Evolutionary conservation across 192 early-diverging fungal genomes (phyloP).

Genomic region (Phlyctochytrium planicorne): DNA sequence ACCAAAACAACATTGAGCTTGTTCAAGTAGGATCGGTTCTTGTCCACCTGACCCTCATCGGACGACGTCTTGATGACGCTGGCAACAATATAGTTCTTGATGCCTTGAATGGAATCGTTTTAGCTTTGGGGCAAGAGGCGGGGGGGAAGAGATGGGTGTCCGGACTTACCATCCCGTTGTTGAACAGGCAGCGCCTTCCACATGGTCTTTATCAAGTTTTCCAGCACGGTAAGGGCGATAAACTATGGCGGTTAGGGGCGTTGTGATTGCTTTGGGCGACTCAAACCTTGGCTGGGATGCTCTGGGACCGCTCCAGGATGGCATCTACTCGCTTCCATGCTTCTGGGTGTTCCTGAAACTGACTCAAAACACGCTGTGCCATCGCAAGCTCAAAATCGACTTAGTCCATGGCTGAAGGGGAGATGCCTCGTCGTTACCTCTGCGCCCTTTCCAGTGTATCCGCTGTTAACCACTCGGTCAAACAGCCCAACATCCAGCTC

Average conservation of each 20-base stretch:
- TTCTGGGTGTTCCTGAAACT: constrained; percentile 94
- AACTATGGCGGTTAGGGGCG: constrained; percentile 54
- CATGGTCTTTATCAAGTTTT: constrained; percentile 92
- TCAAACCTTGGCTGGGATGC: constrained; percentile 81
- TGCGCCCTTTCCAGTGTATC: constrained; percentile 65
- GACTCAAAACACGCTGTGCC: constrained; percentile 83
- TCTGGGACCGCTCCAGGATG: constrained; percentile 81
- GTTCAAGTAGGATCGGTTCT: constrained; percentile 75
- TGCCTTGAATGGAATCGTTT: constrained; percentile 53
- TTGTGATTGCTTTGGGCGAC: constrained; percentile 3
- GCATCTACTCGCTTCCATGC: constrained; percentile 93
- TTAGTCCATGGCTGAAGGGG: background rate
- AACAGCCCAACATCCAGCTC: constrained; percentile 84
- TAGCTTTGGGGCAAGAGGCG: background rate
- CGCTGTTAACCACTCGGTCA: constrained; percentile 85
- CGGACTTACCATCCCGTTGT: constrained; percentile 69
- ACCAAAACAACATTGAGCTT: constrained; percentile 98
- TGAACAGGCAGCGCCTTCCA: constrained; percentile 93
- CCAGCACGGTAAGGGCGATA: constrained; percentile 90
- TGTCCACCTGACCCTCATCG: constrained; percentile 67
- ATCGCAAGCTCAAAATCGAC: constrained; percentile 67
- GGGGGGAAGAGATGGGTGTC: background rate
- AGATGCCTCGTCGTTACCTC: constrained; percentile 56
- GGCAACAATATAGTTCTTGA: constrained; percentile 93
- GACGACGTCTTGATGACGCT: constrained; percentile 89